A percentile compares a stretch with the other conserved stretches of the same genome.
Conservation (phyloP, 1,139 yeast species). For the Candida pseudoviswanathii region DNA sequence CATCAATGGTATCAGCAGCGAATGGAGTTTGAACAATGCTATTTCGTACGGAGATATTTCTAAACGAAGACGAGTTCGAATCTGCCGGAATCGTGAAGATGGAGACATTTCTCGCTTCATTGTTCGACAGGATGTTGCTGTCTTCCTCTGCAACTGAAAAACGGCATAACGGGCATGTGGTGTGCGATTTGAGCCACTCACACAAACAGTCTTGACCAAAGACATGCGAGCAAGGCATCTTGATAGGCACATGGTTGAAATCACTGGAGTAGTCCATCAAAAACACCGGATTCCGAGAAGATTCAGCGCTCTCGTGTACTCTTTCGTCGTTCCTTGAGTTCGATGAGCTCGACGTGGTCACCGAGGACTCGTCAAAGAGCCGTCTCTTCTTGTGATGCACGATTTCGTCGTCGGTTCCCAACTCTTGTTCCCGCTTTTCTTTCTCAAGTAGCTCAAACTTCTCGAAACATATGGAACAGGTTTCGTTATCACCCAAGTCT, state of each 20-base stretch:
- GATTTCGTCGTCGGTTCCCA: constrained; percentile 18
- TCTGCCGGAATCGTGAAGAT: constrained; percentile 14
- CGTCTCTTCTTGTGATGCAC: constrained; percentile 13
- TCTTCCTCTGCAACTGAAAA: constrained; percentile 42
- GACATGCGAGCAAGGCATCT: constrained; percentile 79
- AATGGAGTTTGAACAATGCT: constrained; percentile 7
- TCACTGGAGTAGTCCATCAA: constrained; percentile 30
- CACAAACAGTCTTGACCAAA: constrained; percentile 75
- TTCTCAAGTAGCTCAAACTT: constrained; percentile 33
- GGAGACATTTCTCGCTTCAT: constrained; percentile 12
- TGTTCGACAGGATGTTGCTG: constrained; percentile 1
- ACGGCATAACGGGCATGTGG: constrained; percentile 84
- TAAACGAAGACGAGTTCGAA: constrained; percentile 5
- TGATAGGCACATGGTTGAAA: constrained; percentile 63
- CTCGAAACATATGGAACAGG: constrained; percentile 74
- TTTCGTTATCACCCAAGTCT: constrained; percentile 30
- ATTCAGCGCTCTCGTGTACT: not conserved
- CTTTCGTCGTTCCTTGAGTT: constrained; percentile 8
- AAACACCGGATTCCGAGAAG: constrained; percentile 12
- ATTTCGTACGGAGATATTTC: constrained; percentile 12
- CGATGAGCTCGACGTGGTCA: constrained; percentile 11
- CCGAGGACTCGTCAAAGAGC: constrained; percentile 9
- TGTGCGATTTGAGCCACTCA: constrained; percentile 71
- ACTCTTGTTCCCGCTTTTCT: constrained; percentile 7
- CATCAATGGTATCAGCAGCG: not conserved